Conservation (phyloP, 768 basidiomycete genomes). For the Strobilomyces echinocephalus region DNA sequence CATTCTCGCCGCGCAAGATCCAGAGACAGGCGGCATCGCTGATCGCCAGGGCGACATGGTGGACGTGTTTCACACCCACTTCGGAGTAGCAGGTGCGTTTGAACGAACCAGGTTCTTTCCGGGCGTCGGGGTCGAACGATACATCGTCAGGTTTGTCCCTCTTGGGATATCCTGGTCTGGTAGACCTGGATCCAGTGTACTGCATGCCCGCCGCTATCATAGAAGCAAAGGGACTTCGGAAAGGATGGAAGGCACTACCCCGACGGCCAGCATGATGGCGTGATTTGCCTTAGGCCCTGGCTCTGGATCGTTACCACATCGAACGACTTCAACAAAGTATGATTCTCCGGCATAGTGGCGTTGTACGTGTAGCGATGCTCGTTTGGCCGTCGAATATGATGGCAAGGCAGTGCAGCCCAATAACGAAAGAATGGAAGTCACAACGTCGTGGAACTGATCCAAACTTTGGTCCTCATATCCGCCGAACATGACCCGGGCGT, state of each 20-base stretch:
- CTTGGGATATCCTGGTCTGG: slow-evolving; percentile 78
- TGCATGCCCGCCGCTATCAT: slow-evolving; percentile 88
- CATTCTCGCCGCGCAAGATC: slow-evolving; percentile 87
- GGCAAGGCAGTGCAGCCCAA: slow-evolving; percentile 5
- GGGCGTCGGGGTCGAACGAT: background rate
- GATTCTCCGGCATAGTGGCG: background rate
- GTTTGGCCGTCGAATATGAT: slow-evolving; percentile 2
- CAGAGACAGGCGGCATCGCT: slow-evolving; percentile 87
- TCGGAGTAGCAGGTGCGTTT: slow-evolving; percentile 76
- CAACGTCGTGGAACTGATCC: background rate
- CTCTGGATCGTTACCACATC: slow-evolving; percentile 3
- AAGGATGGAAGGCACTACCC: slow-evolving; percentile 35
- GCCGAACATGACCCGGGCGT: background rate
- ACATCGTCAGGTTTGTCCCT: slow-evolving; percentile 67
- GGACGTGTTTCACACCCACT: slow-evolving; percentile 96
- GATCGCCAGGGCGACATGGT: slow-evolving; percentile 91
- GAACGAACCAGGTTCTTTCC: background rate
- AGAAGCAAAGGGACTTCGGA: slow-evolving; percentile 62
- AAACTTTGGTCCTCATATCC: background rate
- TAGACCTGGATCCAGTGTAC: slow-evolving; percentile 89
- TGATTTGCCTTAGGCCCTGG: background rate
- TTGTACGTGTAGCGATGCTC: background rate
- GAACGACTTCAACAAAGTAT: slow-evolving; percentile 1
- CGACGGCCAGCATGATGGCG: slow-evolving; percentile 19
- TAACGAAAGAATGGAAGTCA: slow-evolving; percentile 18